Percentiles rank a stretch among this genome's conserved stretches.
Conservation (phyloP, 225 moss, liverwort and hornwort species). For the Climacium dendroides region DNA sequence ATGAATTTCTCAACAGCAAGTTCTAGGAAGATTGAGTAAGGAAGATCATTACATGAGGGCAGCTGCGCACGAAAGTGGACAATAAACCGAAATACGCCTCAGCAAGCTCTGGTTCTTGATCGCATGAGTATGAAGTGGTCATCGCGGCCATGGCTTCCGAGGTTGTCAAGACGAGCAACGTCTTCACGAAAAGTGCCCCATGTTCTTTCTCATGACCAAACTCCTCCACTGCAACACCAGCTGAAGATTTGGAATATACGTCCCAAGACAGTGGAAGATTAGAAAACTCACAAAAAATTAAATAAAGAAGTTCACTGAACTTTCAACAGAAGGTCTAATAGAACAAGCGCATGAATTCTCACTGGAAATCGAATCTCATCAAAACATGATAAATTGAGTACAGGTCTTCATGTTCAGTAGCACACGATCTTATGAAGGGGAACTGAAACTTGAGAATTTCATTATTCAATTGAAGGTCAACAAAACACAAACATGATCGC, state of each 20-base stretch:
- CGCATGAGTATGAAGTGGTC: constrained; percentile 90
- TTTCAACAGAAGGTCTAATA: not conserved
- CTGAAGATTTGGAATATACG: constrained; percentile 23
- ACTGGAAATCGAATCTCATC: not conserved
- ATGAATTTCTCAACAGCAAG: not conserved
- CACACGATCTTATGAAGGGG: not conserved
- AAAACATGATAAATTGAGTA: not conserved
- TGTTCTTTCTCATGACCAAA: constrained; percentile 84
- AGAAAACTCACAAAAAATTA: not conserved
- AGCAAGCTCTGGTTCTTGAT: constrained; percentile 93
- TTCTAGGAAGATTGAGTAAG: not conserved
- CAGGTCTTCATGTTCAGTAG: not conserved
- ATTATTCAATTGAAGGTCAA: not conserved
- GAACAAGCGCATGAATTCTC: not conserved
- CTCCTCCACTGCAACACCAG: constrained; percentile 77
- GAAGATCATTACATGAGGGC: constrained; percentile 50
- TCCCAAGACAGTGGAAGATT: not conserved
- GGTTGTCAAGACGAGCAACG: constrained; percentile 62
- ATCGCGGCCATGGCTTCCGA: constrained; percentile 81
- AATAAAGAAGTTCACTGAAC: not conserved
- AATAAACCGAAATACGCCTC: constrained; percentile 89
- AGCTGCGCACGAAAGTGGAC: constrained; percentile 83
- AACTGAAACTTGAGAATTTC: not conserved
- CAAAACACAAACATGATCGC: not conserved
- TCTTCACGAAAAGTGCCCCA: constrained; percentile 73